phyloP scores from a whole-genome alignment of 805 yeast genomes.

The Candida nemodendra region DNA sequence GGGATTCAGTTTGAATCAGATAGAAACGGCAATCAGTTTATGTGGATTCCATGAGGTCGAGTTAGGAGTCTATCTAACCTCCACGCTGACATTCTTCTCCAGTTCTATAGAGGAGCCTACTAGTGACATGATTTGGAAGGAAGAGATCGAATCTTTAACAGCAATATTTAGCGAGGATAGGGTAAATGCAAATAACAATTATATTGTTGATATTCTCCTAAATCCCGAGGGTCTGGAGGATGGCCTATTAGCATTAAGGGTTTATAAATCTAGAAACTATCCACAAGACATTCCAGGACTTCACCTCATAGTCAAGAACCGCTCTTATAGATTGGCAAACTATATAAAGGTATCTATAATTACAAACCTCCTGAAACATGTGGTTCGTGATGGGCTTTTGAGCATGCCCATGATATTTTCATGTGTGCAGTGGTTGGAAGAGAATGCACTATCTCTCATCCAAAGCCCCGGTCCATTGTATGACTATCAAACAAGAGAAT shows the following conservation, averaged over 20 bases:
- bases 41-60: slow-evolving; percentile 44
- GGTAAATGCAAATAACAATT: slow-evolving; percentile 30
- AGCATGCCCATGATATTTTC: slow-evolving; percentile 73
- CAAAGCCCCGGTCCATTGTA: slow-evolving; percentile 74
- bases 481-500: slow-evolving; percentile 21
- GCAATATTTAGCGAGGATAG: slow-evolving; percentile 55
- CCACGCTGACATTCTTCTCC: slow-evolving; percentile 30
- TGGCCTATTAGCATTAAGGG: slow-evolving; percentile 32
- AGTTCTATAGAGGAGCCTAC: slow-evolving; percentile 14
- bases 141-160: slow-evolving; percentile 68
- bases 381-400: slow-evolving; percentile 42
- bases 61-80: slow-evolving; percentile 52
- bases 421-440: slow-evolving; percentile 77
- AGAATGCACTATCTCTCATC: slow-evolving; percentile 53
- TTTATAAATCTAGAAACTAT: slow-evolving; percentile 51
- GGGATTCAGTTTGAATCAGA: slow-evolving; percentile 71
- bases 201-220: slow-evolving; percentile 35
- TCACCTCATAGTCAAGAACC: slow-evolving; percentile 43
- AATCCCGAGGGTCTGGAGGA: slow-evolving; percentile 31
- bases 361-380: slow-evolving; percentile 43
- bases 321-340: slow-evolving; percentile 57
- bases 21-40: slow-evolving; percentile 45
- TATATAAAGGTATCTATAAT: slow-evolving; percentile 64
- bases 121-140: slow-evolving; percentile 55
- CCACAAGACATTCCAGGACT: slow-evolving; percentile 74